Percentiles rank a stretch among this genome's conserved stretches.
Conservation (phyloP, 345 rosid species). For the Erucastrum elatum region DNA sequence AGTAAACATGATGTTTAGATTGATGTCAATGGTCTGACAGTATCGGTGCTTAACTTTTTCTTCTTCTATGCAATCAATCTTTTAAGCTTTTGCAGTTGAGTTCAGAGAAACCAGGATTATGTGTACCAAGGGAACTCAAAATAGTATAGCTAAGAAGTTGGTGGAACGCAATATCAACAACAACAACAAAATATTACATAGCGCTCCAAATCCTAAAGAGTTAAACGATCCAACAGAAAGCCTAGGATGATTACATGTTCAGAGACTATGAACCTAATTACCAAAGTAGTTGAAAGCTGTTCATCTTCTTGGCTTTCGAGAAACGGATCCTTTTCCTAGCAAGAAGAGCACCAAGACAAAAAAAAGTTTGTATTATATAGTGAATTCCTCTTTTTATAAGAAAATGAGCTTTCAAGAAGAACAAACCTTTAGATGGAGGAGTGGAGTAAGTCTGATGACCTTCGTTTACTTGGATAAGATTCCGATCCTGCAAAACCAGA, state of each 20-base stretch:
- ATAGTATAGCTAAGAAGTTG: too few relatives aligned
- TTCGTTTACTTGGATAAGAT: conserved; percentile 16
- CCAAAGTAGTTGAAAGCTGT: not conserved
- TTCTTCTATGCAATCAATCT: not conserved
- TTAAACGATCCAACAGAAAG: not conserved
- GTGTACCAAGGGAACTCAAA: conserved; percentile 8
- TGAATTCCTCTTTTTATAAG: not conserved
- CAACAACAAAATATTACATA: not conserved
- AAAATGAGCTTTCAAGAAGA: conserved; percentile 7
- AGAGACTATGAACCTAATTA: not conserved
- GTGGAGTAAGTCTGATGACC: not conserved
- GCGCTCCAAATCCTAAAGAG: not conserved
- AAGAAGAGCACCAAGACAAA: conserved; percentile 3
- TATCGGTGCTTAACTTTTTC: not conserved
- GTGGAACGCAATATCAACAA: too few relatives aligned
- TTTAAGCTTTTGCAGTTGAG: conserved; percentile 10
- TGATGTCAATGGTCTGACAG: conserved; percentile 22
- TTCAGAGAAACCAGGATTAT: conserved; percentile 18
- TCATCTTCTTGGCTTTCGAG: conserved; percentile 21
- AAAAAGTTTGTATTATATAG: not conserved
- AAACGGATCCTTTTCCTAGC: conserved; percentile 19
- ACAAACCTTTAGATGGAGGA: conserved; percentile 26
- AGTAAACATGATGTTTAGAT: conserved; percentile 10
- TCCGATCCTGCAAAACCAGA: conserved; percentile 27
- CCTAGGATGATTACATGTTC: not conserved